Evolutionary conservation across 805 yeast genomes (phyloP), one percentile per base, ranked within the genome.

Genomic region (Candida lessepsii): DNA sequence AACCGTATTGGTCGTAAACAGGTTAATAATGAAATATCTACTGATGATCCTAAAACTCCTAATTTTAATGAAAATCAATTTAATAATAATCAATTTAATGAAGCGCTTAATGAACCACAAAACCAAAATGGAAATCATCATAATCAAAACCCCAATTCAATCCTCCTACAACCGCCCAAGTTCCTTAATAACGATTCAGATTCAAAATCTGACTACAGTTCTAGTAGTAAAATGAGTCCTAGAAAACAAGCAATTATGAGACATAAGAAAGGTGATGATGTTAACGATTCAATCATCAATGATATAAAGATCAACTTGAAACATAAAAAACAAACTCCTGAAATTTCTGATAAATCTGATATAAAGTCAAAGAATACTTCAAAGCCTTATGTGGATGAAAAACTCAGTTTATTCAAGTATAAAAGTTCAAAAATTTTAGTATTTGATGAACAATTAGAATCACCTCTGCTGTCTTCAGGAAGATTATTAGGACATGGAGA

Each of bases 401-500:
- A 67, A 43, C 57, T 60, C 3, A 52, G 65, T 6, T 51, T 70
- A n/a, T 65, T 67, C 48, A 51, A 53, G 43, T 58, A 47, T 37
- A 56, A 54, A 16, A 51, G 58, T 35, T 53, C 70, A 2, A 59
- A 54, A 16, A 66, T 70, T 13, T 47, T 64, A 11, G 70, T 65
- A 20, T 67, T 53, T 46, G 69, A 67, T 43, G 67, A 65, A 24
- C 59, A 59, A 29, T 44, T 58, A 21, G 23, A 33, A 9, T 21
- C 37, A 3, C 29, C 23, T 10, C 37, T 15, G 16, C 23, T 18
- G 21, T 34, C 37, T n/a, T 52, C 64, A 1, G 83, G 83, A 0
- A 59, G 75, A 29, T 54, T 79, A n/a, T 52, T 82, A 20, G 80
- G 83, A 1, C 78, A 76, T 44, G 89, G 89, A 2, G 64, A 58